These are phyloP conservation scores for Paramarasmius palmivorus DNA, from an alignment of 1,284 basidiomycete species.

Conservation along the genomic window DNA sequence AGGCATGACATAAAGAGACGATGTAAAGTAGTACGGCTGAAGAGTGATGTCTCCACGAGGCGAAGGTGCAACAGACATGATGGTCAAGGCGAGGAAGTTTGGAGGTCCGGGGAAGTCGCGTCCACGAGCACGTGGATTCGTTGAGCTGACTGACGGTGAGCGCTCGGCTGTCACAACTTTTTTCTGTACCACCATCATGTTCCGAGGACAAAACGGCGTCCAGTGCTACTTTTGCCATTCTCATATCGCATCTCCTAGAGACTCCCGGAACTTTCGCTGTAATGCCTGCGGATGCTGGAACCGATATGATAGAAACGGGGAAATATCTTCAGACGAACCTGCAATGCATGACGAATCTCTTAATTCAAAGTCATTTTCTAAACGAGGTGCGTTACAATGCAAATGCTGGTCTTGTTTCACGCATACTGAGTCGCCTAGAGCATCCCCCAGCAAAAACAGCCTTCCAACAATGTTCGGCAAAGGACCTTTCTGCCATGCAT, in stretches of 20 bases:
- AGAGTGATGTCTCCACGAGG: slow-evolving; percentile 58
- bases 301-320: slow-evolving; percentile 65
- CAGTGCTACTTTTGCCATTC: slow-evolving; percentile 74
- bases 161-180: not conserved
- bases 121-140: no score
- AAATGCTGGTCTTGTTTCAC: not conserved
- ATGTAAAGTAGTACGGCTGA: slow-evolving; percentile 76
- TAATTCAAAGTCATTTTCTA: slow-evolving; percentile 72
- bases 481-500: slow-evolving; percentile 79
- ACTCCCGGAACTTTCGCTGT: slow-evolving; percentile 63
- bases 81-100: not conserved
- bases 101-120: not conserved
- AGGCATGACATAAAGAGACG: slow-evolving; percentile 66
- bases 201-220: slow-evolving; percentile 34
- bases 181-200: slow-evolving; percentile 15
- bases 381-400: slow-evolving; percentile 57
- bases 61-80: slow-evolving; percentile 46
- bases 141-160: no score
- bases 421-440: slow-evolving; percentile 34
- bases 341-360: slow-evolving; percentile 81
- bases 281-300: slow-evolving; percentile 73
- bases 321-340: slow-evolving; percentile 82
- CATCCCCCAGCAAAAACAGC: slow-evolving; percentile 65
- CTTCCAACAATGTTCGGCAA: slow-evolving; percentile 59
- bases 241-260: slow-evolving; percentile 38